These are phyloP conservation scores for Nicotiana knightiana DNA, from an alignment of 257 asterid genomes.

Conservation along the genomic window DNA sequence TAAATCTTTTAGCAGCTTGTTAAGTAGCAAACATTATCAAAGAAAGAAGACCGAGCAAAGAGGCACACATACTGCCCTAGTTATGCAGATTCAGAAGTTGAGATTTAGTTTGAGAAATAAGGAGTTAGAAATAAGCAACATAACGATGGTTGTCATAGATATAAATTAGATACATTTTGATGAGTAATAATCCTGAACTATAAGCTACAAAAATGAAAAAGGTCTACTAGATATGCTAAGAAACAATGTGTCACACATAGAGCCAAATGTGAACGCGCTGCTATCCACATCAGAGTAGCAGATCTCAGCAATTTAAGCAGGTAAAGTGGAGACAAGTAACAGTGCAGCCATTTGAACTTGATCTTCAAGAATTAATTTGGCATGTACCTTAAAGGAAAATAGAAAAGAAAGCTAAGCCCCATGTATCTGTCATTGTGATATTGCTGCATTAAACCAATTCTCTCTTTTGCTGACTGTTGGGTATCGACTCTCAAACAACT, in stretches of 20 bases:
- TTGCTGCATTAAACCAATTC: neutral
- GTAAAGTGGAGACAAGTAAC: neutral
- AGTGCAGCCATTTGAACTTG: neutral
- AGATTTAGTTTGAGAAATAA: neutral
- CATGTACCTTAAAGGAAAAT: neutral
- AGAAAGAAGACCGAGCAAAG: neutral
- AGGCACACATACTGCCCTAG: neutral
- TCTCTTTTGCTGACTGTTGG: neutral
- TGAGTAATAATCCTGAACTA: neutral
- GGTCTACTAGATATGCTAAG: conserved; percentile 1
- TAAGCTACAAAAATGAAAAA: neutral
- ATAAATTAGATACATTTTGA: neutral
- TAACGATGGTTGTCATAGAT: neutral
- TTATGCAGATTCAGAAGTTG: neutral
- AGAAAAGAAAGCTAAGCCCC: neutral
- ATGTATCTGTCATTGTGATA: neutral
- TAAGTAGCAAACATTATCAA: neutral
- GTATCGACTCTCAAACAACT: neutral
- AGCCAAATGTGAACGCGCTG: neutral
- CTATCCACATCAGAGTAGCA: neutral
- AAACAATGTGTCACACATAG: neutral
- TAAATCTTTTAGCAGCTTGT: neutral
- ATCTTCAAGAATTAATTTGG: neutral
- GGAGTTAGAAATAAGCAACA: neutral
- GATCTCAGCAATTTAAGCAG: neutral